These are phyloP conservation scores for Metarhizium anisopliae DNA, from an alignment of 2,329 filamentous ascomycete species.

Conservation along the genomic window DNA sequence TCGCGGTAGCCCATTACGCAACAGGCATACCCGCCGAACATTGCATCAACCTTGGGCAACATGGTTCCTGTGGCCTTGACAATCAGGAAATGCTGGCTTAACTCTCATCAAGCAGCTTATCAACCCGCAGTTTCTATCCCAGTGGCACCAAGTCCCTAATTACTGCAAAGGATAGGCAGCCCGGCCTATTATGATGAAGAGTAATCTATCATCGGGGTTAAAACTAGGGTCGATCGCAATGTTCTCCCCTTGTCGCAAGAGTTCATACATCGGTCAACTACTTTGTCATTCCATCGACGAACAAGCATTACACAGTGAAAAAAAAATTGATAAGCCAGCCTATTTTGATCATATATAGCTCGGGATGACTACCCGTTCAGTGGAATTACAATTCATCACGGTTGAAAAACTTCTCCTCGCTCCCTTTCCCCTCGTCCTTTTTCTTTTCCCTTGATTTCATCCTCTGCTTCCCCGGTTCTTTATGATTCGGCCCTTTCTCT, in stretches of 20 bases:
- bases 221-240: too few relatives aligned
- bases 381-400: constrained; percentile 6
- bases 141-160: too few relatives aligned
- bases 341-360: neutral
- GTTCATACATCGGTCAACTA: neutral
- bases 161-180: too few relatives aligned
- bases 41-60: too few relatives aligned
- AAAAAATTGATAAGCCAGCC: neutral
- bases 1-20: too few relatives aligned
- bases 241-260: neutral
- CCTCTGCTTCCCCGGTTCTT: neutral
- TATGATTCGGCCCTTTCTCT: neutral
- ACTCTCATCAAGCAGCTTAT: too few relatives aligned
- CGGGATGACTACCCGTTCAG: neutral
- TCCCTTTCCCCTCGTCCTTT: constrained; percentile 25
- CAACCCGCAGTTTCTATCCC: too few relatives aligned
- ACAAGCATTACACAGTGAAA: neutral
- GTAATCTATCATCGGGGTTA: too few relatives aligned
- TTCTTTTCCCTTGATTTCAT: constrained; percentile 5
- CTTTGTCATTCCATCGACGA: neutral
- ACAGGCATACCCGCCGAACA: too few relatives aligned
- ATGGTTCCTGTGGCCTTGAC: too few relatives aligned
- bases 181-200: too few relatives aligned
- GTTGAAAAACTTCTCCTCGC: constrained; percentile 43
- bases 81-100: too few relatives aligned